Base-by-base conservation (phyloP, 768 basidiomycete species). In the Boletus tomentosulus region DNA sequence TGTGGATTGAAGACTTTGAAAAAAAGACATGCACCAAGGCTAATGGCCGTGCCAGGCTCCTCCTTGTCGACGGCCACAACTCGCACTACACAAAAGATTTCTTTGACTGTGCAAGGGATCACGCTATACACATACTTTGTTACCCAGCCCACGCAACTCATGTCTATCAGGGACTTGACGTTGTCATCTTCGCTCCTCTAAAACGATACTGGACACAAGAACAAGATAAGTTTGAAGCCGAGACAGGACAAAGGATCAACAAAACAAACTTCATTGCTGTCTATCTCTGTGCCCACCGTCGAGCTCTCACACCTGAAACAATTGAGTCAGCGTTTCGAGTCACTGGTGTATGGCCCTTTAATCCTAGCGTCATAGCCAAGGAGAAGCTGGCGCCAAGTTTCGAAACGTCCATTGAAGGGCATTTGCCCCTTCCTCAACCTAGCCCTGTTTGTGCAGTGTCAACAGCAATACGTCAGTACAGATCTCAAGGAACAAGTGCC, bases 31-130 rank as follows among this genome's bases (percentile, higher is more conserved):
- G 67, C 2, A 8, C 56, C n/a, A 77, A 78, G 52, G 72, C 70
- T 4, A 54, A 50, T 12, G 69, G 71, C 3, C 41, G 56, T 6
- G 45, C 57, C 11, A 55, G 63, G 0, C 54, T 77, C 1, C 74
- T 81, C 9, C 56, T 75, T 12, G 67, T 81, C 9, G 75, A 81
- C 65, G 74, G 79, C 1, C 79, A 81, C 51, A 71, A 64, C 47
- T 78, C 74, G 0, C 78, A 80, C 51, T 74, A 70, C 52, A 72
- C 69, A 4, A 45, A 50, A 4, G 63, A 50, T 6, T 75, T 79
- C 52, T 71, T 81, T 16, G 50, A 66, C 11, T 74, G 74, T 62
- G 73, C 74, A 1, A 48, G 58, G 2, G 46, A 60, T 0, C 49
- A 77, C 54, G 61, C 68, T 1, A 79, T 80, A n/a, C 55, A 11